These are phyloP conservation scores for Oryza officinalis DNA, from an alignment of 176 grass and related monocot genomes.

Conservation along the genomic window DNA sequence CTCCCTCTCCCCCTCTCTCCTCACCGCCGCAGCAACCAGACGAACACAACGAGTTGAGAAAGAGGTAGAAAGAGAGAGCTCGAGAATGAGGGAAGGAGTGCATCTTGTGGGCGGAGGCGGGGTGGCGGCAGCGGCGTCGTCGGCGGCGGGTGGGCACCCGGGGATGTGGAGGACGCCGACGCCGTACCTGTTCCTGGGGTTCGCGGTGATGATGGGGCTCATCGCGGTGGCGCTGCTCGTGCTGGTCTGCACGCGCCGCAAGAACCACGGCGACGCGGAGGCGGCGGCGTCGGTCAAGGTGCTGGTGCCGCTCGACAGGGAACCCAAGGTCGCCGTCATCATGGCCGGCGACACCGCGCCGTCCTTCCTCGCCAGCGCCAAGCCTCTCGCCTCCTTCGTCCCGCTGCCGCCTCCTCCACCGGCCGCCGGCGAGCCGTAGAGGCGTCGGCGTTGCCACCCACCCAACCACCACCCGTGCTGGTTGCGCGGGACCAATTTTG, in stretches of 20 bases:
- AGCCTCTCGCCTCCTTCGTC: conserved; percentile 1
- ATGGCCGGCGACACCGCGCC: conserved; percentile 39
- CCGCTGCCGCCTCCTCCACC: neutral
- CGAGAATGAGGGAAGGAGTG: neutral
- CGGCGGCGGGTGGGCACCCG: neutral
- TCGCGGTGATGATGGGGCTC: conserved; percentile 27
- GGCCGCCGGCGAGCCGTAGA: neutral
- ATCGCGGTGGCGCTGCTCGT: conserved; percentile 39
- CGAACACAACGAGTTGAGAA: neutral
- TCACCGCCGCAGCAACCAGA: neutral
- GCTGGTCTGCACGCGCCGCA: conserved; percentile 40
- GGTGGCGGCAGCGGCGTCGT: too few species aligned
- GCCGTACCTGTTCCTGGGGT: conserved; percentile 41
- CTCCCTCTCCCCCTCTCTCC: neutral
- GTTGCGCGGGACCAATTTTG: conserved; percentile 37
- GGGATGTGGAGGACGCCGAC: conserved; percentile 44
- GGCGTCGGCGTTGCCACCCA: neutral
- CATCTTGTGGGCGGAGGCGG: neutral
- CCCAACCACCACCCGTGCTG: too few species aligned
- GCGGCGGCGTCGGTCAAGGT: neutral
- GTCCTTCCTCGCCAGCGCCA: conserved; percentile 49
- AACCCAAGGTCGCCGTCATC: conserved; percentile 42
- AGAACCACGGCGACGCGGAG: neutral
- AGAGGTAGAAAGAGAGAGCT: neutral
- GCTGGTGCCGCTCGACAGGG: conserved; percentile 37